Base-by-base conservation (phyloP, 2,329 filamentous ascomycete genomes). In the Botryosphaeria dothidea region DNA sequence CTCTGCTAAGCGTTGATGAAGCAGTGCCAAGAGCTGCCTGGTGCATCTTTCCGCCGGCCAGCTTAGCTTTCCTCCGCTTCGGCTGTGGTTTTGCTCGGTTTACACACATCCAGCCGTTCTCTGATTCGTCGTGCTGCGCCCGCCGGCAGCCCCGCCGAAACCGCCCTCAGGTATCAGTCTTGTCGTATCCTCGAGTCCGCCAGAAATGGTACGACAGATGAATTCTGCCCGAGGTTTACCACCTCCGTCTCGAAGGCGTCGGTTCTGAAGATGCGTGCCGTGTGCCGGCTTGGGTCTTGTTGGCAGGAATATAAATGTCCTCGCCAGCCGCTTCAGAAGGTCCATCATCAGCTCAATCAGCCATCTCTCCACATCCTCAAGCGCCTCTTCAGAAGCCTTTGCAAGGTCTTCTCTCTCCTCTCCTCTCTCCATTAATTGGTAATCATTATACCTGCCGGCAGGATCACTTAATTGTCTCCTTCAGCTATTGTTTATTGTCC, bases 391-490 rank as follows among this genome's bases (percentile, higher is more conserved):
- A 17, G 46, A 51, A 31, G 25, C 46, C 46, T 51, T 51, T 51
- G 46, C 23, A 51, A 60, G 56, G 38, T 60, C 38, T 34, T 36
- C 56, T 48, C 17, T 36, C 23, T 25, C 19, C 27, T 38, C 45
- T 51, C n/a, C 45, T 19, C 43, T 23, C 45, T 49, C 31, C 31
- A 41, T 8, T 56, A 56, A 56, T 56, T 56, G 51, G 34, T 56
- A 56, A 56, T 38, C 27, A 17, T 31, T 9, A 17, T 38, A 56
- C 51, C 51, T 56, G 51, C 51, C 51, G 51, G 58, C 58, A 49
- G 43, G 58, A 49, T 51, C 45, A 49, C 21, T 23, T 49, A 62
- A 62, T 62, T 41, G 19, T 62, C 45, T 38, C 19, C 19, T n/a
- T 27, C 41, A 58, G 25, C 25, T 46, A 15, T 25, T 45, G n/a